Conservation (phyloP, 345 rosid genomes). For the Schrenkiella parvula region DNA sequence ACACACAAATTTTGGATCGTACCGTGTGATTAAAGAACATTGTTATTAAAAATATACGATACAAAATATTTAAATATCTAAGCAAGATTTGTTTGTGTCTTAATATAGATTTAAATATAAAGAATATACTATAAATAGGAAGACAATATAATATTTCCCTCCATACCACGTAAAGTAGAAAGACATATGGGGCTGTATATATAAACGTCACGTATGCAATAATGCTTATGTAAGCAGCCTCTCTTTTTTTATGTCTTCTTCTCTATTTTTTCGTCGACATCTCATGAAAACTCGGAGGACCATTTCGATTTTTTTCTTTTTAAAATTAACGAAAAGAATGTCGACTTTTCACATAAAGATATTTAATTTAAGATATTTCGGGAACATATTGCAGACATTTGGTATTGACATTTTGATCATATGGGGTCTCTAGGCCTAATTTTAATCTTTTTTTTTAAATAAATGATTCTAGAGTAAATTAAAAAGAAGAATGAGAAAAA, state of each 20-base stretch:
- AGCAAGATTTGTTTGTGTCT: neutral
- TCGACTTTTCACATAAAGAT: conserved; percentile 12
- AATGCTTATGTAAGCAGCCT: conserved; percentile 29
- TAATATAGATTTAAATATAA: neutral
- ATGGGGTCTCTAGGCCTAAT: conserved; percentile 7
- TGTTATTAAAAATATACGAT: neutral
- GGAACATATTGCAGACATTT: conserved; percentile 14
- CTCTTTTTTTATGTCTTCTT: neutral
- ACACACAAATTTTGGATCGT: neutral
- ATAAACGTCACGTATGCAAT: conserved; percentile 22
- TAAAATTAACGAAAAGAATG: neutral
- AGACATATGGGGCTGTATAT: neutral
- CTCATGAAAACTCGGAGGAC: neutral
- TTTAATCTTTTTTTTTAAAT: neutral
- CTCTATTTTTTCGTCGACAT: neutral
- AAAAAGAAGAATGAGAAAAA: neutral
- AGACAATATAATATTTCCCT: neutral
- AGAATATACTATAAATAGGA: neutral
- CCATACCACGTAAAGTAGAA: conserved; percentile 12
- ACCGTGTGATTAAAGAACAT: neutral
- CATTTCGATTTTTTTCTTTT: conserved; percentile 3
- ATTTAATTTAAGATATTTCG: neutral
- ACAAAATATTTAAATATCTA: neutral
- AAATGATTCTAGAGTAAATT: neutral
- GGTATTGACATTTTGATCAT: conserved; percentile 25